Evolutionary conservation across 2,329 filamentous ascomycete genomes (phyloP), one percentile per base, ranked within the genome.

Genomic region (Neonectria coccinea): DNA sequence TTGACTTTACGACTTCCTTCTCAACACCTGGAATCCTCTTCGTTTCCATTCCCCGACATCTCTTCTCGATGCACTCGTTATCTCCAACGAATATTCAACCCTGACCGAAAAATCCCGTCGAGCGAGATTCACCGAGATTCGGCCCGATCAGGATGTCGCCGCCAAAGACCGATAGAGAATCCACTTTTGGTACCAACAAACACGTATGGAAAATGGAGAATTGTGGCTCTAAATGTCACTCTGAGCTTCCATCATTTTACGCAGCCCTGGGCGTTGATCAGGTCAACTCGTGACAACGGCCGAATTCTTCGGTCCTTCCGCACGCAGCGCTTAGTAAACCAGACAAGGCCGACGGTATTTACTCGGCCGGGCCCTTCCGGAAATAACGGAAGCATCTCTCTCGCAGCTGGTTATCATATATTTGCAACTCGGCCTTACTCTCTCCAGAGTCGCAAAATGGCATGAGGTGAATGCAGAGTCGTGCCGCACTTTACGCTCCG

Each of bases 101-200:
- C 22, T 33, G 41, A 51, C 27, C 29, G 48, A 33, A 20, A 44
- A 50, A 22, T 27, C 6, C 51, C 53, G 31, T n/a, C 33, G 20
- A 48, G 27, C 54, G 48, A 54, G 53, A 65, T 59, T 65, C 54
- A 62, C 63, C 63, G 63, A 65, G 63, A 65, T 65, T 65, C 63
- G 63, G 63, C 54, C 63, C 63, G 63, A 65, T 45, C 59, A 56
- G 47, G 25, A 41, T 31, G 45, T 31, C 47, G 56, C 53, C 59
- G 53, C 52, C 51, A 27, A 59, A 56, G 42, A 50, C 48, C 60
- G 55, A 55, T 14, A 42, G 41, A 31, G 22, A 50, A 59, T 59
- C 60, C 60, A 63, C 60, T 44, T 44, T 59, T 31, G 12, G 18
- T 50, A 36, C 48, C 36, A 39, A 8, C 36, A 39, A 8, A 39